These are phyloP conservation scores for Huntiella decipiens DNA, from an alignment of 2,329 filamentous ascomycete genomes.

Conservation along the genomic window DNA sequence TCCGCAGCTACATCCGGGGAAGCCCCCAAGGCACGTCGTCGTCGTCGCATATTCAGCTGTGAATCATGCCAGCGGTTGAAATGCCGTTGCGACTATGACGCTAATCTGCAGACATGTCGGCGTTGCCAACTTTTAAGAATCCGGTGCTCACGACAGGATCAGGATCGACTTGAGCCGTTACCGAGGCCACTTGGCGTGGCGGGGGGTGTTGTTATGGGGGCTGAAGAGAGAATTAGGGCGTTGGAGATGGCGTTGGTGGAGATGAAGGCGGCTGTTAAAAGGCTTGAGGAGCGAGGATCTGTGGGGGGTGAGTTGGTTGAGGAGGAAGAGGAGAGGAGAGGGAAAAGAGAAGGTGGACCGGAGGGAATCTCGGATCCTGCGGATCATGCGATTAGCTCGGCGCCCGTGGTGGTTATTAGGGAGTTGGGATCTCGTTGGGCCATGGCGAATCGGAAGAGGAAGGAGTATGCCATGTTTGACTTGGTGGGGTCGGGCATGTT, in stretches of 20 bases:
- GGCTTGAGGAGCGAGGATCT: too few relatives aligned
- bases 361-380: constrained; percentile 10
- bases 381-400: constrained; percentile 10
- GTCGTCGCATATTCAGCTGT: constrained; percentile 9
- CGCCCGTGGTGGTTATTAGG: constrained; percentile 10
- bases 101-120: constrained; percentile 8
- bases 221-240: constrained; percentile 1
- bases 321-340: neutral
- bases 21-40: constrained; percentile 6
- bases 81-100: constrained; percentile 10
- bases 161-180: constrained; percentile 8
- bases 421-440: constrained; percentile 10
- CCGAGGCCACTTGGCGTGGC: neutral
- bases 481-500: constrained; percentile 3
- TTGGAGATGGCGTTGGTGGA: constrained; percentile 4
- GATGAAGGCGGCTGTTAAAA: neutral
- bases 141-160: constrained; percentile 10
- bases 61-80: constrained; percentile 10
- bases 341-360: constrained; percentile 3
- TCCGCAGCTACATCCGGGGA: constrained; percentile 2
- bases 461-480: constrained; percentile 11
- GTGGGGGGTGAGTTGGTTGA: too few relatives aligned
- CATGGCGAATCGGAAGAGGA: constrained; percentile 10
- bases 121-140: constrained; percentile 10
- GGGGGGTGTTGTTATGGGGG: too few relatives aligned